Base-by-base conservation (phyloP, 305 asterid genomes). In the Solanum hybrid region DNA sequence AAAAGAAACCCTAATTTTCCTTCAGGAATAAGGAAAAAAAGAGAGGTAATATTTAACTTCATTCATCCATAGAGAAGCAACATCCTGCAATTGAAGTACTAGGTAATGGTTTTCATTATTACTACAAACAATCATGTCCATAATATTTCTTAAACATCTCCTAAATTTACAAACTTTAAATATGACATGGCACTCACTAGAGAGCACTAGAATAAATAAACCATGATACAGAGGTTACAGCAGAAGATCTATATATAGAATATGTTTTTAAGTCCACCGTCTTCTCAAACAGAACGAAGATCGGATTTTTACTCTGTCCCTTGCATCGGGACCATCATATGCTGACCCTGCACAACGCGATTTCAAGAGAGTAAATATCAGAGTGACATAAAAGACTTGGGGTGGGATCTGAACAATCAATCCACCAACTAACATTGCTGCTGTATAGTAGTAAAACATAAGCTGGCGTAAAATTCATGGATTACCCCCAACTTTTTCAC, bases 241-340 rank as follows among this genome's bases (percentile, higher is more conserved):
- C 65, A 88, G 79, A 89, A 83, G 72, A 36, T 77, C 31, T 29
- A 91, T 38, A 90, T 79, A 92, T 84, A 76, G 41, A 91, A 90
- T 70, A 90, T 89, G 87, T 77, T 91, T 77, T 90, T 70, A 83
- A 77, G 91, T 88, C 82, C 77, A 79, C 83, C 79, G 31, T 70
- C 87, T 88, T 91, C 87, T 90, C 82, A 88, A 84, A 45, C 92
- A 88, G 91, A 89, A 90, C 88, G 14, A 41, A 9, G 41, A 61
- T 4, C 32, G 34, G 13, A 41, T 68, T 38, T 89, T 92, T 93
- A 94, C 13, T 95, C 97, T 91, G 92, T 89, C 90, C 97, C 94
- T 88, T 85, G 95, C 97, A 93, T 94, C 68, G 92, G 95, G 79
- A 93, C 92, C 94, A 94, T 92, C 96, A 94, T 92, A 89, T 95